These are phyloP conservation scores for Brassica nigra DNA, from an alignment of 345 rosid species.

Conservation along the genomic window DNA sequence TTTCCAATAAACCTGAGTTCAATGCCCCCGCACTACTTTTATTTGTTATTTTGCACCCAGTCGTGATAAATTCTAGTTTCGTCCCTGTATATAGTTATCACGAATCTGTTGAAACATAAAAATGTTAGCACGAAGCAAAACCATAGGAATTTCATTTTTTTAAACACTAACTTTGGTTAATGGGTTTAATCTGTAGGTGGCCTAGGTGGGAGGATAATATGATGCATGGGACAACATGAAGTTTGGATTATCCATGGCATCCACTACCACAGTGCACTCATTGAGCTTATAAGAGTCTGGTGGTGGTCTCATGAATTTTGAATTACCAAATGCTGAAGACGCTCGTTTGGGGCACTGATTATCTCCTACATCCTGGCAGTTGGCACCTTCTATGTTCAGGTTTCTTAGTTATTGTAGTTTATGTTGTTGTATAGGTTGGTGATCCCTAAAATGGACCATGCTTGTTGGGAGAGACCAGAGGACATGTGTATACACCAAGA, in stretches of 20 bases:
- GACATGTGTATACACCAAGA: constrained; percentile 70
- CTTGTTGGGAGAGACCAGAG: constrained; percentile 85
- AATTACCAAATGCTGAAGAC: constrained; percentile 43
- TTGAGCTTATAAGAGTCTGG: constrained; percentile 74
- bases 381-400: constrained; percentile 49
- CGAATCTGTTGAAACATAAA: background rate
- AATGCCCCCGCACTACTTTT: too few relatives aligned
- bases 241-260: constrained; percentile 90
- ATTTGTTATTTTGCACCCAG: too few relatives aligned
- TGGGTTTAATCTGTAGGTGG: constrained; percentile 50
- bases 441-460: background rate
- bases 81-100: background rate
- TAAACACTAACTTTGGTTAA: background rate
- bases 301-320: constrained; percentile 52
- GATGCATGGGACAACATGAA: constrained; percentile 93
- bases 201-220: constrained; percentile 84
- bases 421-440: background rate
- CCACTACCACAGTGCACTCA: constrained; percentile 69
- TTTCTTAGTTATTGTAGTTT: constrained; percentile 14
- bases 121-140: background rate
- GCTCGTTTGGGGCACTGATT: constrained; percentile 76
- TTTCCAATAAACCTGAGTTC: too few relatives aligned
- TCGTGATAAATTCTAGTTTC: too few relatives aligned
- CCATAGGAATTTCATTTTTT: constrained; percentile 7
- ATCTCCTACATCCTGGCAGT: constrained; percentile 60